Evolutionary conservation across 192 early-diverging fungal species (phyloP), one percentile per base, ranked within the genome.

Genomic region (Helicostylum pulchrum): DNA sequence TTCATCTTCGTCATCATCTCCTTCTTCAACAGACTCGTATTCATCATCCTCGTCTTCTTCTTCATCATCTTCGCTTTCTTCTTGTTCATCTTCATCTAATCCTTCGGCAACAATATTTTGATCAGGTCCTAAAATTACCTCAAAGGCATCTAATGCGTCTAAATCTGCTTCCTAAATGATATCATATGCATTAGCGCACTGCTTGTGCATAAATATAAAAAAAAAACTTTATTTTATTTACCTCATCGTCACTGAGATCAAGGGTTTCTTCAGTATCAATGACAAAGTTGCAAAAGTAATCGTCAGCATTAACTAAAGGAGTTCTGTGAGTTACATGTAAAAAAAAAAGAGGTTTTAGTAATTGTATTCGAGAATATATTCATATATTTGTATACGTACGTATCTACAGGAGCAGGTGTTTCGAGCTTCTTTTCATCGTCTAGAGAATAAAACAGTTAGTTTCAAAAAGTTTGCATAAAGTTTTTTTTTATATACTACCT

Each of bases 211-310:
- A 52, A 1, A 53, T 34, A 1, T 19, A 44, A n/a, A 26, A 26
- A 26, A 26, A 26, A 26, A 26, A 26, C 26, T 26, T 26, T 44
- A 20, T 14, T 8, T 12, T 61, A 51, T 6, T 58, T 70, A 71
- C 72, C 39, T 80, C 72, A 64, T 77, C 77, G 9, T 69, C 75
- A n/a, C 53, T 46, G 49, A 68, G 64, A 51, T 70, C 68, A 14
- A 70, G 54, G 6, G 44, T 17, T 50, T 70, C 68, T 57, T 70
- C 68, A 15, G 43, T 32, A 17, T 70, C 53, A 14, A 70, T 42
- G 4, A 42, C 32, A 39, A 57, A 70, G 30, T 58, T 55, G n/a
- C 31, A 44, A 26, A 70, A 70, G 54, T 64, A 70, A 53, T 62
- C 47, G 11, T 64, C 52, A 1, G 56, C 55, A 43, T 58, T 56